Evolutionary conservation across 2,329 filamentous ascomycete species (phyloP).

Genomic region (Paecilomyces dactylethromorphus): DNA sequence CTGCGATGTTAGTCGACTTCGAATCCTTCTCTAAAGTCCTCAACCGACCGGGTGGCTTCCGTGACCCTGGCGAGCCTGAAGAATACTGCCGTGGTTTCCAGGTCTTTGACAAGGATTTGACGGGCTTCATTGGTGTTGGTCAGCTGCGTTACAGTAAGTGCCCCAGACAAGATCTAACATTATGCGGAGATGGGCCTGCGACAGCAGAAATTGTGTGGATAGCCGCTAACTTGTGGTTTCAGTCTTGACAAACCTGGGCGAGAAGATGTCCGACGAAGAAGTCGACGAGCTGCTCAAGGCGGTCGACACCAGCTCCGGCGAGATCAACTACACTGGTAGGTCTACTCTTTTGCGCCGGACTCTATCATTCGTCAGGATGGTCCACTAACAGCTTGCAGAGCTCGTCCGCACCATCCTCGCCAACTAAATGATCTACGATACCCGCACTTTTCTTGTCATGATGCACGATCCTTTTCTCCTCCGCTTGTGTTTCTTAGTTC

Average conservation of each 20-base stretch:
- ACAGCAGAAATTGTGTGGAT: background rate
- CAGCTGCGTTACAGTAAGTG: conserved; percentile 78
- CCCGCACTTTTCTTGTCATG: conserved; percentile 2
- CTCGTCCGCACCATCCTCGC: conserved; percentile 81
- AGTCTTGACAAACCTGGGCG: conserved; percentile 92
- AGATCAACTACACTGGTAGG: conserved; percentile 95
- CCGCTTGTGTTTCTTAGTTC: conserved; percentile 6
- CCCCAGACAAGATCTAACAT: background rate
- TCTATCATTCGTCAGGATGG: background rate
- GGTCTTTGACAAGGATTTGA: conserved; percentile 99
- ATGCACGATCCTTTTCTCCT: conserved; percentile 7
- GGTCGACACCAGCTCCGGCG: conserved; percentile 88
- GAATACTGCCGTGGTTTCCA: conserved; percentile 99
- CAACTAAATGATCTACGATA: conserved; percentile 52
- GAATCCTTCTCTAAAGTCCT: conserved; percentile 95
- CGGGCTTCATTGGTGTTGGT: conserved; percentile 93
- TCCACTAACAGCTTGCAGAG: conserved; percentile 43
- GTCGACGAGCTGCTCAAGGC: conserved; percentile 98
- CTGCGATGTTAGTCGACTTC: conserved; percentile 69
- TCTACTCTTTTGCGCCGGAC: conserved; percentile 4
- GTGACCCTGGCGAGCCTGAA: conserved; percentile 93
- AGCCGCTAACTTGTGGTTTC: background rate
- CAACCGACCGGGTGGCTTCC: conserved; percentile 96
- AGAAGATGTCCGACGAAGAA: conserved; percentile 99
- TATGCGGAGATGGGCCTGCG: background rate